Conservation (phyloP, 2,329 filamentous ascomycete genomes). For the Myriosclerotinia curreyana region DNA sequence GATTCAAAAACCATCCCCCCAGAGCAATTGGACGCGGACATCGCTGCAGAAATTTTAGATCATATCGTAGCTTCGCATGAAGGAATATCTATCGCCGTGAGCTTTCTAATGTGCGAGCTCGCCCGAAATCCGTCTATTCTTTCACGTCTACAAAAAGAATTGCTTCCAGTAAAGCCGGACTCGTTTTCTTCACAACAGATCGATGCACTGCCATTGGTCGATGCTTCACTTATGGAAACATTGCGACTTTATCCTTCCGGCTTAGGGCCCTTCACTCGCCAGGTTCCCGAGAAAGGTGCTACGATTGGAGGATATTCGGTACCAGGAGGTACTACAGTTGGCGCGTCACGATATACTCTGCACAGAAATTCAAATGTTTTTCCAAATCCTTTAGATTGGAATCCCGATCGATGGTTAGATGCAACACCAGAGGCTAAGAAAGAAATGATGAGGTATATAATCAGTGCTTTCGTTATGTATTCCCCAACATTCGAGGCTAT, state of each 20-base stretch:
- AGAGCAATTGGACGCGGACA: constrained; percentile 10
- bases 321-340: constrained; percentile 25
- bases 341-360: constrained; percentile 1
- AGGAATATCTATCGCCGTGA: constrained; percentile 65
- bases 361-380: constrained; percentile 41
- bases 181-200: constrained; percentile 37
- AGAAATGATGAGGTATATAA: constrained; percentile 42
- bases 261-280: constrained; percentile 50
- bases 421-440: constrained; percentile 38
- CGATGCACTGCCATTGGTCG: constrained; percentile 49
- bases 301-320: neutral
- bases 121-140: constrained; percentile 41
- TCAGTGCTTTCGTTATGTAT: too few relatives aligned
- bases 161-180: neutral
- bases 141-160: constrained; percentile 28
- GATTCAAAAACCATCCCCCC: neutral
- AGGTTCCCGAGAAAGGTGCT: constrained; percentile 15
- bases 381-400: constrained; percentile 47
- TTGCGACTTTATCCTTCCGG: constrained; percentile 54
- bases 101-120: constrained; percentile 58
- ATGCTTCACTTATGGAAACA: constrained; percentile 55
- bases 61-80: constrained; percentile 75
- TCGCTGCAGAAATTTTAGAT: constrained; percentile 70
- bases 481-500: too few relatives aligned
- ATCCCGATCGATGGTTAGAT: constrained; percentile 45